Evolutionary conservation across 2,329 filamentous ascomycete species (phyloP), one percentile per base, ranked within the genome.

Genomic region (Fusarium buxicola): DNA sequence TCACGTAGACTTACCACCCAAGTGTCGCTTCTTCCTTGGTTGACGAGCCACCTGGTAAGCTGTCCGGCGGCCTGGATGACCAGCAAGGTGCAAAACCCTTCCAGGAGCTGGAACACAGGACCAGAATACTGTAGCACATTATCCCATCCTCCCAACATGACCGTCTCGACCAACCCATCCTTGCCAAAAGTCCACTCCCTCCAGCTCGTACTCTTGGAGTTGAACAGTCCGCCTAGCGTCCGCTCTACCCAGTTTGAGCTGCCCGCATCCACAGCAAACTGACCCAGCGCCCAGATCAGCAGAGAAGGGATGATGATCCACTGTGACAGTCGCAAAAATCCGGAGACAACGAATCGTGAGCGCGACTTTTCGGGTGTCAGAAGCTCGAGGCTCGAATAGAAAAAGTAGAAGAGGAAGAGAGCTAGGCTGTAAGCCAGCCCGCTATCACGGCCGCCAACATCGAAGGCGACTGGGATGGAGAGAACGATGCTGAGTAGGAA

Each of bases 61-160:
- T 97, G 94, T 1, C 95, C 95, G 12, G 92, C 90, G 15, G 94
- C 92, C 77, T 99, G 95, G 55, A 99, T 98, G 65, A 98, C 94
- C 54, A 98, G 81, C 69, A 99, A 80, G 73, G 92, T 98, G 82
- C 95, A 98, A 79, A 99, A 99, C 7, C 95, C 95, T 77, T 99
- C 95, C 48, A 91, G 87, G 8, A 99, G 82, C 79, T 99, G 95
- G 80, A 98, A 99, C 47, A 96, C 85, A 0, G 95, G 95, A 5
- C 92, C 96, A 30, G 94, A 96, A 81, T 96, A 98, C 73, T 89
- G 86, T 77, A 99, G 78, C 45, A 92, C 81, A 74, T 89, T 93
- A 74, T 97, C 93, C 95, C 95, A 99, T 49, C 86, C 86, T 27
- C 93, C 93, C 62, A 98, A 86, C 18, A 91, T 89, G 59, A 91